These are phyloP conservation scores for Cicer judaicum DNA, from an alignment of 306 rosid species.

Conservation along the genomic window DNA sequence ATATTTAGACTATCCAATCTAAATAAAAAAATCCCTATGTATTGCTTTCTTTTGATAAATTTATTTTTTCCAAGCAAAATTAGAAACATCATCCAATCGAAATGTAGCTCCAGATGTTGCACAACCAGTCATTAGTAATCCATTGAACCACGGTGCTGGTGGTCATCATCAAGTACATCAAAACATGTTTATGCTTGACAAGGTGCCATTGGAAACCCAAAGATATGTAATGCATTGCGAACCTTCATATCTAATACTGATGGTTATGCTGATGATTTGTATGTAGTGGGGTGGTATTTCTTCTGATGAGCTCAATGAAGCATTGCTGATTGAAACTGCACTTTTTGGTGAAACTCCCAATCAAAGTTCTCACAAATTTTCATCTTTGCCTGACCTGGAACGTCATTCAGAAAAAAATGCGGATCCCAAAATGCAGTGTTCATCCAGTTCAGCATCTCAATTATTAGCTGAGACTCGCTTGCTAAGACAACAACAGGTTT, in stretches of 20 bases:
- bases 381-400: conserved; percentile 49
- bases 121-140: conserved; percentile 41
- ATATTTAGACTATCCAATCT: conserved; percentile 15
- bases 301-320: conserved; percentile 75
- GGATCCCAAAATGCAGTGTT: conserved; percentile 44
- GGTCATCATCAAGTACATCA: conserved; percentile 45
- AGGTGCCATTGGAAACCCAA: conserved; percentile 50
- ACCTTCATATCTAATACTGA: conserved; percentile 12
- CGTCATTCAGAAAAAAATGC: conserved; percentile 44
- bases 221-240: conserved; percentile 10
- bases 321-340: conserved; percentile 68
- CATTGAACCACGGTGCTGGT: conserved; percentile 36
- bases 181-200: conserved; percentile 41
- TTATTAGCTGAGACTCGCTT: conserved; percentile 50
- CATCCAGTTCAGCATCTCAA: conserved; percentile 40
- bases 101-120: conserved; percentile 45
- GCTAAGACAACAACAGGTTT: conserved; percentile 74
- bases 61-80: conserved; percentile 44
- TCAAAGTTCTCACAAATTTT: conserved; percentile 41
- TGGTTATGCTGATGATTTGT: conserved; percentile 36
- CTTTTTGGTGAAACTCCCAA: conserved; percentile 54
- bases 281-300: conserved; percentile 77
- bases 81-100: conserved; percentile 53
- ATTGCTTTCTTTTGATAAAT: conserved; percentile 46
- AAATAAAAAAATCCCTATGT: conserved; percentile 21